phyloP scores from a whole-genome alignment of 306 rosid genomes.

The Ormosia emarginata region DNA sequence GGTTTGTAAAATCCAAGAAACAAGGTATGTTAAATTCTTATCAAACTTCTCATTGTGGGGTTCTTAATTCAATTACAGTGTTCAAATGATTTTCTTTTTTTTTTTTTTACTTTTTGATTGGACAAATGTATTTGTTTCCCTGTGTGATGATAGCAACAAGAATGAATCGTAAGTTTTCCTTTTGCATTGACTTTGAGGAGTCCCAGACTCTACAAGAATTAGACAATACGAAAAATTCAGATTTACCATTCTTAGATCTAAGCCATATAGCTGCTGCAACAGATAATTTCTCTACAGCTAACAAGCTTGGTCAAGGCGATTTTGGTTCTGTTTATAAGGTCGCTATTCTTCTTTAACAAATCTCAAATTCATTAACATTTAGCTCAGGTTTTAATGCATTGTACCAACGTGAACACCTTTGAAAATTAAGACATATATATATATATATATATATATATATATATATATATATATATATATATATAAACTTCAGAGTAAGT shows the following conservation, averaged over 20 bases:
- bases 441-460: too few relatives aligned
- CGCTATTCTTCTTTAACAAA: background rate
- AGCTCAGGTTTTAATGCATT: background rate
- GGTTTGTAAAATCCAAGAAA: slow-evolving; percentile 16
- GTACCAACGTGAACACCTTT: too few relatives aligned
- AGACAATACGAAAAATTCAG: slow-evolving; percentile 11
- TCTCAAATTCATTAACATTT: background rate
- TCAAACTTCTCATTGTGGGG: background rate
- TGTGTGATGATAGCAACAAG: background rate
- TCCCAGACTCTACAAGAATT: slow-evolving; percentile 13
- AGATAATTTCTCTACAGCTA: slow-evolving; percentile 33
- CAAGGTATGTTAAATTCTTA: background rate
- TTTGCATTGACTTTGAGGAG: slow-evolving; percentile 2
- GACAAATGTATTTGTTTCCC: background rate
- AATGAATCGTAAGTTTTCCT: slow-evolving; percentile 16
- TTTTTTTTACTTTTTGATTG: background rate
- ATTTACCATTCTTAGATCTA: slow-evolving; percentile 36
- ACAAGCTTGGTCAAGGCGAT: slow-evolving; percentile 63
- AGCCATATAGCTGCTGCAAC: slow-evolving; percentile 48
- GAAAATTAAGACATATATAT: background rate
- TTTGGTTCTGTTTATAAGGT: slow-evolving; percentile 62
- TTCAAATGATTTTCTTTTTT: background rate
- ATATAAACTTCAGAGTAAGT: too few relatives aligned
- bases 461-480: too few relatives aligned
- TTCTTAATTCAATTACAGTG: background rate